Evolutionary conservation across 108 stramenopile species (phyloP), one percentile per base, ranked within the genome.

Genomic region (Schizochytrium sp.): DNA sequence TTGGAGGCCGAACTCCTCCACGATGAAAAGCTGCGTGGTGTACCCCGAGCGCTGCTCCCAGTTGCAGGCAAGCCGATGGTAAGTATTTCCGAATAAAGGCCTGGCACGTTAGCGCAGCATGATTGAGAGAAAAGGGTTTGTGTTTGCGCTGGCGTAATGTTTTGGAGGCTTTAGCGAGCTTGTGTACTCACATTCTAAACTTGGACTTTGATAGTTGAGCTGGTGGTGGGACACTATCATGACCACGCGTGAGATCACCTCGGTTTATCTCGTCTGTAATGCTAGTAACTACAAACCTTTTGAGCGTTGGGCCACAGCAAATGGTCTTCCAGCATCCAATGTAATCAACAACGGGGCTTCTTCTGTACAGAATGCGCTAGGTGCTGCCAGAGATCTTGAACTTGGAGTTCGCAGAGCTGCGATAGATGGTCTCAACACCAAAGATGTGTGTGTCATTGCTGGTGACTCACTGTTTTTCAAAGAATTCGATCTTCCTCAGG

Each of bases 301-400:
- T 13, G 88, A 88, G 87, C 90, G 88, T 17, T 90, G 90, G 90
- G 87, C 87, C 38, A 56, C 58, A 10, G 38, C 90, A 45, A 44
- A 72, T 4, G 90, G 90, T 3, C 4, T 90, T 4, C 61, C 61
- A 4, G 44, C 49, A 44, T 38, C 49, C 4, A 45, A 88, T 46
- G 90, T 90, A 2, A 46, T 90, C 88, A 90, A 90, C 72, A 88
- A 47, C 41, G 89, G 89, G 7, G 15, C 28, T 15, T 83, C 89
- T 40, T 12, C 19, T 42, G 49, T 19, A 17, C 56, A 28, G 12
- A 57, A 42, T 42, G 56, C 50, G n/a, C 61, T 83, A 3, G 72
- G 72, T 0, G 72, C 73, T 4, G 89, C 89, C 40, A n/a, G 88
- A 3, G 88, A 88, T 49, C 49, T 88, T 41, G 17, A 45, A 64